phyloP scores from a whole-genome alignment of 352 stramenopile species.

The Plasmopara viticola region DNA sequence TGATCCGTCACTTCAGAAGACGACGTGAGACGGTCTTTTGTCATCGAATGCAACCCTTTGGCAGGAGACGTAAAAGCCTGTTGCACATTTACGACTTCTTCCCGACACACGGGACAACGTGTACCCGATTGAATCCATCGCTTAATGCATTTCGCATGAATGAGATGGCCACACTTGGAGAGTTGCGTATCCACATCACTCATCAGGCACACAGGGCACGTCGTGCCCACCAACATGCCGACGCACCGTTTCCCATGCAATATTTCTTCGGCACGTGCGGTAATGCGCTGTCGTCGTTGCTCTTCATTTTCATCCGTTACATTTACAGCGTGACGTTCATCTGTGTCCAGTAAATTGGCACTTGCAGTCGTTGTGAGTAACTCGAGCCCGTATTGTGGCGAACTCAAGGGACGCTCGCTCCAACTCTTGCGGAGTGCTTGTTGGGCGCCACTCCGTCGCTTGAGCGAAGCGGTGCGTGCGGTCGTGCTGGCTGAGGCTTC shows the following conservation, averaged over 20 bases:
- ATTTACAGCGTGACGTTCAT: constrained; percentile 14
- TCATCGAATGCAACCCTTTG: constrained; percentile 26
- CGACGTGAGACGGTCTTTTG: constrained; percentile 45
- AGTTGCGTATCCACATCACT: constrained; percentile 72
- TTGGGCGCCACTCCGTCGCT: constrained; percentile 27
- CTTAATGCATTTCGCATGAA: constrained; percentile 78
- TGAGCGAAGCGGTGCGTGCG: constrained; percentile 20
- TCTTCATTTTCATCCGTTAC: constrained; percentile 19
- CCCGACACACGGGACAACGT: constrained; percentile 58
- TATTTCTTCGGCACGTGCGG: constrained; percentile 58
- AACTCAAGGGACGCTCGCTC: constrained; percentile 28
- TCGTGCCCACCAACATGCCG: constrained; percentile 56
- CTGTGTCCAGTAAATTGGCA: constrained; percentile 29
- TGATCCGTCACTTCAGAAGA: constrained; percentile 39
- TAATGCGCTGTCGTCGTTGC: constrained; percentile 36
- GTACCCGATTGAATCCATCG: constrained; percentile 62
- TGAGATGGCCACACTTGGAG: constrained; percentile 51
- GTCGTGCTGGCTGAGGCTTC: constrained; percentile 11
- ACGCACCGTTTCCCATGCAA: constrained; percentile 51
- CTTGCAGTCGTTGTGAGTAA: constrained; percentile 19
- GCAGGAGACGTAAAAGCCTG: constrained; percentile 43
- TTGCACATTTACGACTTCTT: constrained; percentile 49
- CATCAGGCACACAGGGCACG: constrained; percentile 61
- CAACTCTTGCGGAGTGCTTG: constrained; percentile 30
- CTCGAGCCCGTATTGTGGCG: constrained; percentile 10